Evolutionary conservation across 1,284 basidiomycete species (phyloP).

Genomic region (Austropuccinia psidii): DNA sequence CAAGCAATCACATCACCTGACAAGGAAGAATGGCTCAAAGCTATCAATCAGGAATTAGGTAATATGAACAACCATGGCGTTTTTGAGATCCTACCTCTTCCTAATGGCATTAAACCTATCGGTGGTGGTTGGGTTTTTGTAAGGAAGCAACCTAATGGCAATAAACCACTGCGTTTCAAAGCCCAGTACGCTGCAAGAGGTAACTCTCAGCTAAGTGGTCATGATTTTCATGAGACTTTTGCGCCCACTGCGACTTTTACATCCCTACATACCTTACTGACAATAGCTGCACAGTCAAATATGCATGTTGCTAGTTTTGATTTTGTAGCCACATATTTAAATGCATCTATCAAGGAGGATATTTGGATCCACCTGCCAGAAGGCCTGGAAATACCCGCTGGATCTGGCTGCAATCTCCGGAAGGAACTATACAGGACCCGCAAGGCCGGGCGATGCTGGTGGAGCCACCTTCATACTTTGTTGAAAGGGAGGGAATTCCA

Average conservation of each 20-base stretch:
- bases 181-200: background rate
- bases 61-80: background rate
- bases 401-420: background rate
- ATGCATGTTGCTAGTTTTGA: background rate
- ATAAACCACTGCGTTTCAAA: no score
- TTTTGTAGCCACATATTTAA: constrained; percentile 3
- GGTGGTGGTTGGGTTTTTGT: no score
- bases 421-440: constrained; percentile 5
- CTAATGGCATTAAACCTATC: no score
- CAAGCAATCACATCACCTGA: no score
- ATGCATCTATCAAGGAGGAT: constrained; percentile 1
- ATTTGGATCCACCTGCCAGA: constrained; percentile 5
- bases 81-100: no score
- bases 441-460: background rate
- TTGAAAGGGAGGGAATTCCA: background rate
- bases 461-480: background rate
- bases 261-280: background rate
- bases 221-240: background rate
- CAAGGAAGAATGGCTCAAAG: background rate
- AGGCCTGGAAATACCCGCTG: background rate
- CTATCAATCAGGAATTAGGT: background rate
- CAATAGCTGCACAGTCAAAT: background rate
- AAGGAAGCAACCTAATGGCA: no score
- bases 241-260: constrained; percentile 4
- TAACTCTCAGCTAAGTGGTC: background rate